Evolutionary conservation across 192 early-diverging fungal genomes (phyloP), one percentile per base, ranked within the genome.

Genomic region (Coemansia sp.): DNA sequence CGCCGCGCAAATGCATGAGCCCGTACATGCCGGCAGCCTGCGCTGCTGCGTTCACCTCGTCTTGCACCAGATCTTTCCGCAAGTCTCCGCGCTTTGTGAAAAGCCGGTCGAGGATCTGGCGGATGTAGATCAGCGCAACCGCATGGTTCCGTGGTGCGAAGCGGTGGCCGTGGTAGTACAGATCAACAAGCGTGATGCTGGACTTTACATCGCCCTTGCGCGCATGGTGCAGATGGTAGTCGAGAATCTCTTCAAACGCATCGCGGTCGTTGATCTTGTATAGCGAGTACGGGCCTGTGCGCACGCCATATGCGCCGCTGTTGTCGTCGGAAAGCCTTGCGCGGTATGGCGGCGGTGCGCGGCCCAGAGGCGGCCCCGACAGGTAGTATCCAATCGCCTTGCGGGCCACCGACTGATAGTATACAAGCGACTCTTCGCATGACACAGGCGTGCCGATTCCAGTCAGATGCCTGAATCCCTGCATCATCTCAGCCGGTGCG

Each of bases 1-100:
- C 96, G 30, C 96, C 97, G 35, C 97, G 88, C 89, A 88, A 87
- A 67, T 92, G 89, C 96, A 99, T 97, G 30, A 84, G 68, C 0
- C 96, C 97, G 21, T 94, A 64, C 73, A 89, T 88, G 6, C 91
- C 91, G 11, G 93, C 91, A 0, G 95, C 91, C 62, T 90, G 70
- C 7, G 89, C 90, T 15, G 89, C 91, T 11, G 43, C 38, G 49
- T 38, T 48, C 9, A 62, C 58, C 59, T 84, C 76, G 5, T 44
- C 44, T 46, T 61, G 73, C 49, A 57, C 20, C 55, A 78, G 48
- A 12, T 60, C 72, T 59, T 56, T 38, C 11, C 56, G 76, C 45
- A 72, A 63, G 66, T 78, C 64, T 21, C 66, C 67, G 34, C 58
- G 64, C 33, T n/a, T 16, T 8, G 69, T 71, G 21, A 74, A 73